Base-by-base conservation (phyloP, 2,329 filamentous ascomycete genomes). In the Domatiomyces globalis region DNA sequence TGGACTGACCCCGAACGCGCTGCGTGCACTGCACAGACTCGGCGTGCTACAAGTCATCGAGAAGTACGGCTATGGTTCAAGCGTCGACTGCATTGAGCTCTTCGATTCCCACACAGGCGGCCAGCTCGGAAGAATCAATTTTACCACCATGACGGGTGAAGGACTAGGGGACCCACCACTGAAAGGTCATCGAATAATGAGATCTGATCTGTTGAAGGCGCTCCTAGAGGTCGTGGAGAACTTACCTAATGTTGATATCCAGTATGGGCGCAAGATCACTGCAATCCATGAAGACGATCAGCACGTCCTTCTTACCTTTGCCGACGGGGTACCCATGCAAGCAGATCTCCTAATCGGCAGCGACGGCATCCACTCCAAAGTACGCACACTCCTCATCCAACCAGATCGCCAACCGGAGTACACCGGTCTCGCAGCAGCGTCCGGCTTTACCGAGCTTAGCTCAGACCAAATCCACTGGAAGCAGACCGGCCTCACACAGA, bases 1-100 rank as follows among this genome's bases (percentile, higher is more conserved):
- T 19, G 77, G 79, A 71, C 70, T 81, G 5, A 78, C 76, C 0
- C 77, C 78, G 2, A 81, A 81, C 50, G 74, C 76, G 0, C 68
- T 81, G 1, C 68, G 70, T 3, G 67, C 79, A 33, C 68, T 82
- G 0, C 72, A 80, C 54, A 61, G 60, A 0, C 62, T 81, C 0
- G 71, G 67, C 0, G 63, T 65, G 77, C 2, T 77, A 76, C 55
- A 47, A 67, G 1, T 65, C 65, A 7, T 66, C 79, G 49, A 63
- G 64, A 8, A 55, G 64, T 0, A 65, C 70, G 5, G 73, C 69
- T 46, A 76, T 70, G 64, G 61, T 58, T 15, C 49, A 61, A 67
- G 72, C n/a, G 77, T 79, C 53, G 70, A 76, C 1, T 65, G 64
- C 1, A 66, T 79, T 0, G 64, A 73, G 33, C 79, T 75, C 60